Percentiles rank a stretch among this genome's conserved stretches.
Conservation (phyloP, 441 rosid genomes). For the Croton laevigatus region DNA sequence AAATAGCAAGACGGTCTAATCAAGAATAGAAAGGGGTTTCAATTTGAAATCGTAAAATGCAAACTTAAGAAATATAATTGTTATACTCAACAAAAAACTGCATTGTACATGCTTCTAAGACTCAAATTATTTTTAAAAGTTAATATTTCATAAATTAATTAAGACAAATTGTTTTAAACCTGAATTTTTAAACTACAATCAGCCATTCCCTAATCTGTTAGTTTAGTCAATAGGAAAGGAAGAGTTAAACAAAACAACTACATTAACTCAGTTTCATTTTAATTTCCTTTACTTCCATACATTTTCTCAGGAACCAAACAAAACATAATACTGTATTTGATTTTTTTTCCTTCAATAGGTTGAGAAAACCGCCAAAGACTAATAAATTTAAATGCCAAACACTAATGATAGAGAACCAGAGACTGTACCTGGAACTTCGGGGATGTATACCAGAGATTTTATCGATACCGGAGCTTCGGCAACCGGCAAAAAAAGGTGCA, state of each 20-base stretch:
- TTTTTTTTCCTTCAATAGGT: not conserved
- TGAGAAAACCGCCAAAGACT: not conserved
- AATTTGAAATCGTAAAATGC: no score
- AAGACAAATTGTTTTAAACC: no score
- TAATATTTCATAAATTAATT: no score
- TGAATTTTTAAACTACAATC: not conserved
- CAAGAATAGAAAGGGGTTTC: no score
- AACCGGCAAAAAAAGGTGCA: not conserved
- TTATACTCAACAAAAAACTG: no score
- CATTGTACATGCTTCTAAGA: no score
- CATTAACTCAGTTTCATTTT: not conserved
- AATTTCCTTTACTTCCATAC: not conserved
- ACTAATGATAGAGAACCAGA: not conserved
- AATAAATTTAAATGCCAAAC: not conserved
- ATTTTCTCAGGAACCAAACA: conserved; percentile 5
- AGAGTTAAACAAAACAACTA: not conserved
- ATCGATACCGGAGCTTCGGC: no score
- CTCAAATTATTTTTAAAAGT: no score
- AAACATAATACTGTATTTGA: not conserved
- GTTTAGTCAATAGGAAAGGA: not conserved
- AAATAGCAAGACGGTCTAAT: no score
- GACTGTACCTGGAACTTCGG: not conserved
- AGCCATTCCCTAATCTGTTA: not conserved
- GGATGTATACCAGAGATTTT: not conserved
- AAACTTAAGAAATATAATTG: no score